Percentiles rank a stretch among this genome's conserved stretches.
These are phyloP conservation scores for Coniochaeta prunicola DNA, from an alignment of 2,329 filamentous ascomycete species.

Conservation along the genomic window DNA sequence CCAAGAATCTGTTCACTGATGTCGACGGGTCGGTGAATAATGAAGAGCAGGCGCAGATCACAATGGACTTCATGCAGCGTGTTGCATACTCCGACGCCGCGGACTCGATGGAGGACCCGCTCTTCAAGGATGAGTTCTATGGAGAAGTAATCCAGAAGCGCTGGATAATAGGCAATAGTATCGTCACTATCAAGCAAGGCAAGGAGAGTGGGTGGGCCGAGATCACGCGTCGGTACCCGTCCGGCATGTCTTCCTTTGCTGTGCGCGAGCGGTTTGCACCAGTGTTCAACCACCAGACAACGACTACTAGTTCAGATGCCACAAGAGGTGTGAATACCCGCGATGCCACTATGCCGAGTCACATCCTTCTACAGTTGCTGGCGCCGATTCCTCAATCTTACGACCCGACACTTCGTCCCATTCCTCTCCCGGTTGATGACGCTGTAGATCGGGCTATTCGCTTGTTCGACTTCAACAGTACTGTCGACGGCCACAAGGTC, in stretches of 20 bases:
- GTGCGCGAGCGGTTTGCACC: constrained; percentile 53
- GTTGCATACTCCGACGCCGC: constrained; percentile 80
- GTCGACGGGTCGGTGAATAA: constrained; percentile 65
- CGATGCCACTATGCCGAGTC: constrained; percentile 61
- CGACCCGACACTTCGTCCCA: constrained; percentile 55
- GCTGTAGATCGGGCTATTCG: constrained; percentile 66
- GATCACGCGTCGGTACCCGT: constrained; percentile 64
- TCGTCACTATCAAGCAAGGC: constrained; percentile 68
- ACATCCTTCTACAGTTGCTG: constrained; percentile 63
- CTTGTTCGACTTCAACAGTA: constrained; percentile 78
- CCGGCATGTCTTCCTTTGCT: constrained; percentile 54
- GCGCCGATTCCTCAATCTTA: constrained; percentile 52
- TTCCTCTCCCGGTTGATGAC: constrained; percentile 67
- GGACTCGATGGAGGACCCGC: constrained; percentile 60
- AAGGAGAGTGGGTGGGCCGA: constrained; percentile 60
- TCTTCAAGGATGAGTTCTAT: constrained; percentile 58
- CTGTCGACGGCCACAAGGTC: constrained; percentile 91
- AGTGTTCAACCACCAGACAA: constrained; percentile 10
- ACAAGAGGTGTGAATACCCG: constrained; percentile 19
- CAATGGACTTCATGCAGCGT: constrained; percentile 90
- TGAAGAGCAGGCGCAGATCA: constrained; percentile 89
- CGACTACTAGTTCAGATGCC: constrained; percentile 28
- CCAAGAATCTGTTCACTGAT: constrained; percentile 76
- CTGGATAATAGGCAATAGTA: constrained; percentile 67
- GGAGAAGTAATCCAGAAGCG: constrained; percentile 60